Evolutionary conservation across 768 basidiomycete genomes (phyloP), one percentile per base, ranked within the genome.

Genomic region (Amyloporia xantha): DNA sequence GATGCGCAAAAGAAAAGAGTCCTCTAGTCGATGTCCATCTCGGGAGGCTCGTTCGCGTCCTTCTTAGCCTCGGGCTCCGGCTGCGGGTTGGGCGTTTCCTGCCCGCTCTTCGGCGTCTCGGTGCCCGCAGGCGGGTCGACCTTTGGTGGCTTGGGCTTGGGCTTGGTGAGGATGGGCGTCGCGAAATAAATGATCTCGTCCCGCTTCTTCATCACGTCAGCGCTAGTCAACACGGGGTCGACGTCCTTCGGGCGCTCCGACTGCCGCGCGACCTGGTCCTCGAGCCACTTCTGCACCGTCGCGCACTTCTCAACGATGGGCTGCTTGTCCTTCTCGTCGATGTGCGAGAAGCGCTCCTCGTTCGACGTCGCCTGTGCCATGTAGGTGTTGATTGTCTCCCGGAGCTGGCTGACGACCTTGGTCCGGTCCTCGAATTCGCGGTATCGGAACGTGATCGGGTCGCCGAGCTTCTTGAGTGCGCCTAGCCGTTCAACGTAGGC

Each of bases 101-200:
- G 70, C 44, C 79, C 78, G 57, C 70, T 76, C 73, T 83, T 80
- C 19, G 86, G 85, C n/a, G 84, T 84, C 70, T 85, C 79, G 38
- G 84, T 78, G 42, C 81, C 82, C 44, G n/a, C n/a, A n/a, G n/a
- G n/a, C n/a, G n/a, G n/a, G n/a, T 78, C 77, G 25, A 72, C 71
- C 60, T 85, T 81, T 52, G 75, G 71, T 6, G 85, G 80, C 77
- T 87, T 91, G 49, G 94, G 96, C 80, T 93, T 96, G 43, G 87
- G 88, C 76, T 77, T 85, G 54, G 86, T 89, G 66, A 99, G 72
- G 68, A 97, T 95, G 25, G 91, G 91, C 23, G 83, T 81, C 41
- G 87, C 85, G 59, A 89, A 86, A 73, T 89, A 96, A 54, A 90
- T 81, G 51, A 94, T 68, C 67, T 98, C 96, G 54, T 99, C 95